These are phyloP conservation scores for Globisporangium orthogonon DNA, from an alignment of 352 stramenopile genomes.

Conservation along the genomic window DNA sequence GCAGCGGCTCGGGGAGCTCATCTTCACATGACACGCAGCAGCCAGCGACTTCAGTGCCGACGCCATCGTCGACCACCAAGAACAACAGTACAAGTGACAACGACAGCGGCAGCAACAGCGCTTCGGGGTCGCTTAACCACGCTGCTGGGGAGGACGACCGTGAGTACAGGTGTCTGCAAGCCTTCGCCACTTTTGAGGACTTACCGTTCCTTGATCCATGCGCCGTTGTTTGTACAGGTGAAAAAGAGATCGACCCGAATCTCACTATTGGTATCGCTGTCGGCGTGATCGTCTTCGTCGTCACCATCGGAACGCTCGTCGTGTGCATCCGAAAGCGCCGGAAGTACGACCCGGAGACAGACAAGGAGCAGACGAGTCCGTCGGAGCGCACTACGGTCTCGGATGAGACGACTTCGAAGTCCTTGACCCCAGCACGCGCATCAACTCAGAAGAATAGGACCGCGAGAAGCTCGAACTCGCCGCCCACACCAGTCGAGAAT, in stretches of 20 bases:
- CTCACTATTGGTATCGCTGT: constrained; percentile 1
- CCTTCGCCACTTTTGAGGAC: no score
- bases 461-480: neutral
- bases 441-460: neutral
- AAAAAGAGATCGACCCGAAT: neutral
- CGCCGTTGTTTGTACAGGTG: neutral
- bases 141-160: neutral
- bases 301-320: neutral
- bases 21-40: neutral
- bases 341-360: neutral
- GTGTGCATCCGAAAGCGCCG: neutral
- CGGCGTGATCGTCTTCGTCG: constrained; percentile 1
- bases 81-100: neutral
- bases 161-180: neutral
- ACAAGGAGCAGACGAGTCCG: neutral
- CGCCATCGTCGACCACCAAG: neutral
- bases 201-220: neutral
- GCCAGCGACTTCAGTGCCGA: neutral
- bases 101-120: neutral
- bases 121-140: neutral
- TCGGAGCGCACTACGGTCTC: neutral
- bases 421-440: neutral
- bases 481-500: neutral
- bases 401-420: neutral
- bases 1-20: neutral